A percentile compares a stretch with the other conserved stretches of the same genome.
These are phyloP conservation scores for Apiospora rasikravindrae DNA, from an alignment of 2,329 filamentous ascomycete genomes.

Conservation along the genomic window DNA sequence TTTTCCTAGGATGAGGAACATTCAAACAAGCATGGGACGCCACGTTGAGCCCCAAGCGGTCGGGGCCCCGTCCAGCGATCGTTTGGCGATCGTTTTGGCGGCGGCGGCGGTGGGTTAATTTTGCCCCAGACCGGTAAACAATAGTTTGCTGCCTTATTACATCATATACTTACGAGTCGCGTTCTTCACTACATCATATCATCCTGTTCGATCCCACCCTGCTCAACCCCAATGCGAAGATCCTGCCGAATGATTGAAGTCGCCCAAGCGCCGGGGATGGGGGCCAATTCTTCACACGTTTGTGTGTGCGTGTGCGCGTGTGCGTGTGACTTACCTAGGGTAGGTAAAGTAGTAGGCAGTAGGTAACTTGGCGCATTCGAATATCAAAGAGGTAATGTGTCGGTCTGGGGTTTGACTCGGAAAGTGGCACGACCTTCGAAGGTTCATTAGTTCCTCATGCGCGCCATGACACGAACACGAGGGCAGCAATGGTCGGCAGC, in stretches of 20 bases:
- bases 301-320: no score
- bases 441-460: background rate
- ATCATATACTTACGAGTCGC: background rate
- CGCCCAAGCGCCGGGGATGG: background rate
- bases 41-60: background rate
- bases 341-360: no score
- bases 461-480: slow-evolving; percentile 11
- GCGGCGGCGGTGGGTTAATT: background rate
- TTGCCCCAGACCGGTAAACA: background rate
- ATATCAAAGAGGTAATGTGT: no score
- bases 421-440: background rate
- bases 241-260: background rate
- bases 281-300: no score
- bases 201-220: background rate
- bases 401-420: slow-evolving; percentile 11
- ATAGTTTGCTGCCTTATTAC: background rate
- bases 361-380: no score
- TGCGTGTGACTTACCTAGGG: no score
- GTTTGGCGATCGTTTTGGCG: no score
- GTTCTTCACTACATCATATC: background rate
- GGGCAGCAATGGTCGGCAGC: background rate
- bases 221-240: background rate
- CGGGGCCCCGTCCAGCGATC: no score
- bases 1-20: background rate
- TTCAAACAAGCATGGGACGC: background rate